Evolutionary conservation across 225 moss, liverwort and hornwort species (phyloP), one percentile per base, ranked within the genome.

Genomic region (Sphagnum contortum): DNA sequence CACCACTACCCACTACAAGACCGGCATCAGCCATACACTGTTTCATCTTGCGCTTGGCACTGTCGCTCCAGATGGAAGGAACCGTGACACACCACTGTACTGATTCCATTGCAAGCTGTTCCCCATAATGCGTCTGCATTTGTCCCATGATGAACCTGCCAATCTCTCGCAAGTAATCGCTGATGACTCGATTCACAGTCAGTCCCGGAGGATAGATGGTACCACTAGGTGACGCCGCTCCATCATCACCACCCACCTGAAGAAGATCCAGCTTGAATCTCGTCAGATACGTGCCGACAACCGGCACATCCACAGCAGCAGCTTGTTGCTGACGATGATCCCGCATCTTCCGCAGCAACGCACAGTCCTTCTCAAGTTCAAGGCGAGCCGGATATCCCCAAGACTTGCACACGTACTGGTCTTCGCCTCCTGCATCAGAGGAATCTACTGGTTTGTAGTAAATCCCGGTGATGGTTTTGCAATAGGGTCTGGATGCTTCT

Each of bases 71-170:
- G 4, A 73, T 73, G 1, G 77, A 73, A 12, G 73, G 77, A 2
- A 78, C 64, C 0, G 70, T 47, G 47, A 78, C 63, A 9, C 74
- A 82, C 84, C 84, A 84, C 29, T 73, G 80, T 0, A 84, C 63
- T 2, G 65, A 68, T 0, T 69, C 59, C 53, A 62, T 57, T 4
- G 63, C 6, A 0, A 81, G 5, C 2, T 64, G 14, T 9, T 8
- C 9, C 2, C 79, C 77, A 45, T 74, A 68, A 2, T 45, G 13
- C 0, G 3, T 44, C 3, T 52, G 57, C 0, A 86, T 49, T 2
- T 52, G 50, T 2, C 2, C 11, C 65, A 82, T 62, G 4, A 70
- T 60, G 3, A 74, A 64, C 5, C 29, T 6, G 4, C 48, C 45
- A 3, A 67, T 2, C 47, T 65, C 57, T 6, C 48, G 2, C 0